Percentiles rank a stretch among this genome's conserved stretches.
Conservation (phyloP, 2,329 filamentous ascomycete genomes). For the Simplicillium aogashimaense region DNA sequence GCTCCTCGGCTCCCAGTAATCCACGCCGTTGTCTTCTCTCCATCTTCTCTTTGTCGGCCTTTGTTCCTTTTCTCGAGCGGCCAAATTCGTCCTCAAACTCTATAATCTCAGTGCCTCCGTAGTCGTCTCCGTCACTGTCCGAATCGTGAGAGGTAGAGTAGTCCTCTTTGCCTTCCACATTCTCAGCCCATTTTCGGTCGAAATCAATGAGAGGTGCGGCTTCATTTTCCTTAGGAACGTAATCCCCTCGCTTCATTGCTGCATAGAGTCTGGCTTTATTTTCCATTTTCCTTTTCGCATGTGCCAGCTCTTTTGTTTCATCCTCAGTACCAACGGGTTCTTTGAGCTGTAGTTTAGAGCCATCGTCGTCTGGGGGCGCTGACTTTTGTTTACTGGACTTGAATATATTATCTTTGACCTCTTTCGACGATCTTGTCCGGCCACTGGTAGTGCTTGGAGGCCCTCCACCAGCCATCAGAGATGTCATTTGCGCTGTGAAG, state of each 20-base stretch:
- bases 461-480: slow-evolving; percentile 54
- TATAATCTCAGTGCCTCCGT: slow-evolving; percentile 50
- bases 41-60: slow-evolving; percentile 54
- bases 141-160: slow-evolving; percentile 27
- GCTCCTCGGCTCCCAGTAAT: slow-evolving; percentile 45
- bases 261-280: slow-evolving; percentile 84
- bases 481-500: slow-evolving; percentile 82
- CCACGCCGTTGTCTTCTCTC: slow-evolving; percentile 43
- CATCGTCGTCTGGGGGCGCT: slow-evolving; percentile 32
- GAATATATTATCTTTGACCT: slow-evolving; percentile 37
- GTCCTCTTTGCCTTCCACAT: slow-evolving; percentile 46
- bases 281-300: slow-evolving; percentile 73
- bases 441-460: slow-evolving; percentile 30
- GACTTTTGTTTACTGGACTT: slow-evolving; percentile 16
- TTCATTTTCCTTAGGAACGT: slow-evolving; percentile 56
- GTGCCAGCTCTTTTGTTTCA: slow-evolving; percentile 57
- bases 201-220: slow-evolving; percentile 76
- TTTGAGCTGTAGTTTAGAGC: slow-evolving; percentile 39
- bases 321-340: slow-evolving; percentile 46
- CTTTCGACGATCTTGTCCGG: slow-evolving; percentile 35
- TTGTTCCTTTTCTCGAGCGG: slow-evolving; percentile 64
- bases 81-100: slow-evolving; percentile 92
- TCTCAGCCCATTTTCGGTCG: slow-evolving; percentile 88
- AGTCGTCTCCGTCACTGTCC: slow-evolving; percentile 26
- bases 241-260: slow-evolving; percentile 83